Conservation (phyloP, 768 basidiomycete species). For the Xerocomellus amylosporus region DNA sequence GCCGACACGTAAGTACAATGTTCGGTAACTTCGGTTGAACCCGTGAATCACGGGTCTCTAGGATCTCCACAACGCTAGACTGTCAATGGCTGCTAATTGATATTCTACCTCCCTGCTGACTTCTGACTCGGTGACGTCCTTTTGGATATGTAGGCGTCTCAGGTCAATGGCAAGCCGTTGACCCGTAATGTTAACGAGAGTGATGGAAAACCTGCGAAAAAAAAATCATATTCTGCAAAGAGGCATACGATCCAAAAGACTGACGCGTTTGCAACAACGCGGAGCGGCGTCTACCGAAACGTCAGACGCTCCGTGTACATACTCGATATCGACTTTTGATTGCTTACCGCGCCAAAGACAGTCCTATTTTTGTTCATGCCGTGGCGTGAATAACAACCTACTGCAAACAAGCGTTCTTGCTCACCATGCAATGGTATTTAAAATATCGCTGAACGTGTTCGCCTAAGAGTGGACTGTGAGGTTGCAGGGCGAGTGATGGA, state of each 20-base stretch:
- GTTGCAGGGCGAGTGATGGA: background rate
- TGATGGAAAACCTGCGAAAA: background rate
- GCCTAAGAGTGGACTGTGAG: background rate
- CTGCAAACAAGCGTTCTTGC: background rate
- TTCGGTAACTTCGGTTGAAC: background rate
- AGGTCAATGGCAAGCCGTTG: slow-evolving; percentile 4
- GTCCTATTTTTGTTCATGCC: background rate
- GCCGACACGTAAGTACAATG: no score
- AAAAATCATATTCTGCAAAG: background rate
- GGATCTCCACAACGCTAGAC: background rate
- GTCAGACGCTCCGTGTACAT: background rate
- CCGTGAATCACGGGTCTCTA: background rate
- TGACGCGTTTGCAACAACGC: background rate
- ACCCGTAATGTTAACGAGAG: background rate
- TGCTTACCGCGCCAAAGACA: background rate
- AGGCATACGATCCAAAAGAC: background rate
- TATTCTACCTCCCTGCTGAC: slow-evolving; percentile 1
- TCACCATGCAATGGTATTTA: background rate
- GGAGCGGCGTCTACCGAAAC: background rate
- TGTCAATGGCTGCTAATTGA: background rate
- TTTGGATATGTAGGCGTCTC: background rate
- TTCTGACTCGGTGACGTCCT: background rate
- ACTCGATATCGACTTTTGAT: background rate
- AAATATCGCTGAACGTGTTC: background rate
- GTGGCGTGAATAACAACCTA: background rate